Evolutionary conservation across 2,329 filamentous ascomycete genomes (phyloP).

Genomic region (Rhynchosporium secalis): DNA sequence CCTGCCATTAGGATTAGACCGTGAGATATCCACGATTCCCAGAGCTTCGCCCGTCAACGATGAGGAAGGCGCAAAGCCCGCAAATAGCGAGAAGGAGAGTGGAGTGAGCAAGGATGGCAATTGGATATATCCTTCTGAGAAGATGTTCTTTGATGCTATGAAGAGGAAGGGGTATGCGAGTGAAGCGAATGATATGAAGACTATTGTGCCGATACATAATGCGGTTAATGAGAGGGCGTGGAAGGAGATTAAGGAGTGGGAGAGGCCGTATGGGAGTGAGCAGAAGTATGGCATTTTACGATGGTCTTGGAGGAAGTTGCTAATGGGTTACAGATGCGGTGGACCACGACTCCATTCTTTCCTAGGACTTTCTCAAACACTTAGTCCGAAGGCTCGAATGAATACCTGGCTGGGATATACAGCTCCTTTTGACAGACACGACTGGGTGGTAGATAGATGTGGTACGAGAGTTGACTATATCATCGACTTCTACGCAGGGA

Average conservation of each 20-base stretch:
- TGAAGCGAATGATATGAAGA: slow-evolving; percentile 74
- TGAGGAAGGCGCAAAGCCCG: slow-evolving; percentile 48
- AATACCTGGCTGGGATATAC: slow-evolving; percentile 87
- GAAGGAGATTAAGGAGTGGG: slow-evolving; percentile 89
- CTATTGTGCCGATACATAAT: slow-evolving; percentile 96
- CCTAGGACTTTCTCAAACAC: slow-evolving; percentile 64
- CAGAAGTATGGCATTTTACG: slow-evolving; percentile 50
- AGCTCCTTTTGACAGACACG: slow-evolving; percentile 90
- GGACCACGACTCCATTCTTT: slow-evolving; percentile 85
- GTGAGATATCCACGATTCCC: slow-evolving; percentile 79
- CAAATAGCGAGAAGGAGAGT: slow-evolving; percentile 79
- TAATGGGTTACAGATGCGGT: slow-evolving; percentile 53
- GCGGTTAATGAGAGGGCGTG: slow-evolving; percentile 97
- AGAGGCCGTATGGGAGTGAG: slow-evolving; percentile 62
- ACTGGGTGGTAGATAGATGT: slow-evolving; percentile 95
- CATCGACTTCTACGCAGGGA: slow-evolving; percentile 94
- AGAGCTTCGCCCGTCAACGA: slow-evolving; percentile 51
- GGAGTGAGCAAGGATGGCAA: slow-evolving; percentile 71
- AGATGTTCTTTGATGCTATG: slow-evolving; percentile 98
- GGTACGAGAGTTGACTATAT: slow-evolving; percentile 87
- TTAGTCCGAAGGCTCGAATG: slow-evolving; percentile 81
- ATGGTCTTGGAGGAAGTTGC: background rate
- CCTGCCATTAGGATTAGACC: slow-evolving; percentile 64
- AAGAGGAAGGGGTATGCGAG: slow-evolving; percentile 81
- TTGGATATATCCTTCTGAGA: slow-evolving; percentile 96